These are phyloP conservation scores for Coffea canephora DNA, from an alignment of 257 asterid species.

Conservation along the genomic window DNA sequence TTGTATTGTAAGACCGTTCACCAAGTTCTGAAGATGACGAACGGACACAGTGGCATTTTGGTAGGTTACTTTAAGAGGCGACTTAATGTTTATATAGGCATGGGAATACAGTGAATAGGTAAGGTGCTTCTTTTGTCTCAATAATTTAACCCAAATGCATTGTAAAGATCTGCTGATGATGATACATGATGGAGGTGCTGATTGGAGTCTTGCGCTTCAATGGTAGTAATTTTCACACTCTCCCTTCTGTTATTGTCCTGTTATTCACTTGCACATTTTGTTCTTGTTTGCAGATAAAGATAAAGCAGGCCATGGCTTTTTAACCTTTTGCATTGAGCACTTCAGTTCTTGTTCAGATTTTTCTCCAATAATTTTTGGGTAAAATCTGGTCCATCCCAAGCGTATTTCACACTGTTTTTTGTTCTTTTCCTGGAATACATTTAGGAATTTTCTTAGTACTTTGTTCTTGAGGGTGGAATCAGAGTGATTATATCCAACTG, in stretches of 20 bases:
- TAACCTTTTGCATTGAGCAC: background rate
- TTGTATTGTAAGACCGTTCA: background rate
- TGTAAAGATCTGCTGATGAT: background rate
- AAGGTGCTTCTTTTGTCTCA: constrained; percentile 1
- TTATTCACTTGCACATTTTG: constrained; percentile 2
- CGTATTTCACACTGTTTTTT: background rate
- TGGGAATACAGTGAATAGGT: background rate
- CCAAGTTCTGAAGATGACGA: background rate
- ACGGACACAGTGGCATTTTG: background rate
- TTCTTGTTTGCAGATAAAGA: constrained; percentile 17
- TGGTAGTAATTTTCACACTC: background rate
- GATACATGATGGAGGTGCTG: background rate
- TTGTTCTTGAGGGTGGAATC: background rate
- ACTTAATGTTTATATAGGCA: background rate
- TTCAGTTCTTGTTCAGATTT: background rate
- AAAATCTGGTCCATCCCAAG: background rate
- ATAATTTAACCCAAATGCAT: background rate
- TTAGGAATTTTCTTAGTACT: background rate
- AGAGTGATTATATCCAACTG: background rate
- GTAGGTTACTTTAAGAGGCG: constrained; percentile 2
- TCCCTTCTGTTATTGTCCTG: background rate
- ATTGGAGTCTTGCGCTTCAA: background rate
- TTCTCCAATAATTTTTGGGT: background rate
- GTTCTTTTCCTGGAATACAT: constrained; percentile 4
- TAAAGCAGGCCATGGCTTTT: background rate